Evolutionary conservation across 495 filamentous ascomycete species (phyloP).

Genomic region (Penicillium pancosmium): DNA sequence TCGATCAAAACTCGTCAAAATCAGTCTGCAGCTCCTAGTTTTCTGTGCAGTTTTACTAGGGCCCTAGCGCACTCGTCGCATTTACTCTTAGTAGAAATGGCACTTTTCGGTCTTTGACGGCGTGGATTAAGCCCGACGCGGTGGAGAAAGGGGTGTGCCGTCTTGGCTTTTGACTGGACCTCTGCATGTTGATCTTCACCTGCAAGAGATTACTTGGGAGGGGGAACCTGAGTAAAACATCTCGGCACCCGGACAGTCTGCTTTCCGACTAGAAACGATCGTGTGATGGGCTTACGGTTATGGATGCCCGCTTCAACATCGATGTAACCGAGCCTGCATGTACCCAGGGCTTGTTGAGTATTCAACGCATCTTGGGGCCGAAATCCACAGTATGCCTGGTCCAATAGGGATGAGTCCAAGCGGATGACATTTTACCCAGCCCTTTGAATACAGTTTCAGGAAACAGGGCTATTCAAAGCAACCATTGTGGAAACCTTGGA

Average conservation of each 20-base stretch:
- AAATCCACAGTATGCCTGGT: neutral
- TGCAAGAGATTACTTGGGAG: neutral
- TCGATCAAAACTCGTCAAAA: neutral
- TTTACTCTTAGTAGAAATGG: neutral
- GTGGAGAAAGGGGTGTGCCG: neutral
- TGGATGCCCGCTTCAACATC: neutral
- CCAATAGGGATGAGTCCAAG: neutral
- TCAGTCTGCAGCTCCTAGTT: neutral
- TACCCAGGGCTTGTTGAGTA: neutral
- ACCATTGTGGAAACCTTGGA: neutral
- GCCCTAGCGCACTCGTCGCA: neutral
- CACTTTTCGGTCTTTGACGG: conserved; percentile 2
- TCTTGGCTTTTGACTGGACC: neutral
- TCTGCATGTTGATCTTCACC: neutral
- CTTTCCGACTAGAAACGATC: neutral
- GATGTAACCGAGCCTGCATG: conserved; percentile 2
- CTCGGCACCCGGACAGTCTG: neutral
- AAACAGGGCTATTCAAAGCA: neutral
- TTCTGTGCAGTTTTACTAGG: neutral
- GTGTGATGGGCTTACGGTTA: neutral
- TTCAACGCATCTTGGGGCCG: too few relatives aligned
- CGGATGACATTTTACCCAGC: neutral
- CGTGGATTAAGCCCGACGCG: neutral
- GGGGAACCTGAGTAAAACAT: neutral
- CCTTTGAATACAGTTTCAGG: neutral